Evolutionary conservation across 345 rosid genomes (phyloP), one percentile per base, ranked within the genome.

Genomic region (Balakata baccata): DNA sequence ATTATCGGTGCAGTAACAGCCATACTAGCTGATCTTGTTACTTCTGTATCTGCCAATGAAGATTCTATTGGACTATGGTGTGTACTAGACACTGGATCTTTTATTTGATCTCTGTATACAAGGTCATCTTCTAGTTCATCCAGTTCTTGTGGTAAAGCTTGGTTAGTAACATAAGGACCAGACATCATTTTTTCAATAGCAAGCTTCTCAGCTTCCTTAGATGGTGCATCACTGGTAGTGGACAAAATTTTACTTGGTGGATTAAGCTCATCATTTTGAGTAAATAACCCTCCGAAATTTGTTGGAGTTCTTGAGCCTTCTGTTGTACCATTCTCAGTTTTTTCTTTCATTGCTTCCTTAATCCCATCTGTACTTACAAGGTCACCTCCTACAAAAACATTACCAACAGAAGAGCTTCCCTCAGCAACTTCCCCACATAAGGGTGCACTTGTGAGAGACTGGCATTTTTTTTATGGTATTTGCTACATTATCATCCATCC

Each of bases 81-180:
- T 43, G 72, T 63, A 69, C 39, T 66, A 51, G 59, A 70, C 12
- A 59, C 69, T 11, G 68, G 58, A 61, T 75, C 82, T 54, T 80
- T 78, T 37, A 79, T 80, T 78, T 79, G 87, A 75, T 83, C 84
- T 51, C 76, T 83, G 47, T 74, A 79, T 25, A 81, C 88, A 43
- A 83, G 73, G 78, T 85, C 88, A 75, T 85, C 92, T 74, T 89
- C 98, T 74, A 91, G 97, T 74, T 92, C 96, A 76, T 90, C 91
- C 66, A 80, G 85, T 87, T 88, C 97, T 78, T 86, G 87, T 12
- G 68, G 73, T 65, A 72, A 74, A 69, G 88, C 85, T 81, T 86
- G 94, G 75, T 72, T 82, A 65, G 80, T 72, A 77, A 39, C 81
- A 73, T 78, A 91, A 16, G 89, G 86, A 68, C 86, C 92, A 25